phyloP scores from a whole-genome alignment of 192 early-diverging fungal genomes.

The Dimargaris cristalligena region DNA sequence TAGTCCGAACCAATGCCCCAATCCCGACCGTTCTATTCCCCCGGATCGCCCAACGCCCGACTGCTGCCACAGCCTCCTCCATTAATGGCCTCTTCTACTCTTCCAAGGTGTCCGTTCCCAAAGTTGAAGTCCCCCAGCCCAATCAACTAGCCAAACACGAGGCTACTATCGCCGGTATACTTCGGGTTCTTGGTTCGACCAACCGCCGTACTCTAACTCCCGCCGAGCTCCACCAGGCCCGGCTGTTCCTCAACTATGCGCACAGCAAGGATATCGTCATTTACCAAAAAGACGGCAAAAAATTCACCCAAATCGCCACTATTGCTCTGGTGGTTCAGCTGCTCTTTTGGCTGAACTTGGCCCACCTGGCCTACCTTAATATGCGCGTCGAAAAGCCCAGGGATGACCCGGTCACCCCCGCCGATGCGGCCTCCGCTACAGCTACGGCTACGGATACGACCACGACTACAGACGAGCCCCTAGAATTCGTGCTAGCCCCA shows the following conservation, averaged over 20 bases:
- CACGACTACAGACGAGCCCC: too few relatives aligned
- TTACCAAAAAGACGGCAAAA: not conserved
- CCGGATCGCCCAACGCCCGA: not conserved
- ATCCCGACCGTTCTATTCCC: not conserved
- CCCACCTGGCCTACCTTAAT: not conserved
- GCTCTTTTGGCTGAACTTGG: not conserved
- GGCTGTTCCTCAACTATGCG: not conserved
- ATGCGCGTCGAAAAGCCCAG: too few relatives aligned
- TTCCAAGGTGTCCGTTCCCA: not conserved
- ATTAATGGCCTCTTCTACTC: not conserved
- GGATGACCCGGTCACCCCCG: too few relatives aligned
- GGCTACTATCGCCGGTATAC: not conserved
- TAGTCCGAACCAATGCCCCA: not conserved
- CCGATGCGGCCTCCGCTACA: too few relatives aligned
- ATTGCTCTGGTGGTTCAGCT: not conserved
- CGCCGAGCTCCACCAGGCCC: not conserved
- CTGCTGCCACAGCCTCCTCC: not conserved
- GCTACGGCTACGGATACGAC: too few relatives aligned
- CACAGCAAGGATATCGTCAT: not conserved
- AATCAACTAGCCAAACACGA: too few relatives aligned
- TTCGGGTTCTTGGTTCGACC: not conserved
- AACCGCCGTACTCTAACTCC: not conserved
- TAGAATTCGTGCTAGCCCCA: too few relatives aligned
- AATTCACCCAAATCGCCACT: not conserved
- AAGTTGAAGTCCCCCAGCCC: not conserved